Evolutionary conservation across 73 alveolate species (phyloP).

Genomic region (Paramecium biaurelia): DNA sequence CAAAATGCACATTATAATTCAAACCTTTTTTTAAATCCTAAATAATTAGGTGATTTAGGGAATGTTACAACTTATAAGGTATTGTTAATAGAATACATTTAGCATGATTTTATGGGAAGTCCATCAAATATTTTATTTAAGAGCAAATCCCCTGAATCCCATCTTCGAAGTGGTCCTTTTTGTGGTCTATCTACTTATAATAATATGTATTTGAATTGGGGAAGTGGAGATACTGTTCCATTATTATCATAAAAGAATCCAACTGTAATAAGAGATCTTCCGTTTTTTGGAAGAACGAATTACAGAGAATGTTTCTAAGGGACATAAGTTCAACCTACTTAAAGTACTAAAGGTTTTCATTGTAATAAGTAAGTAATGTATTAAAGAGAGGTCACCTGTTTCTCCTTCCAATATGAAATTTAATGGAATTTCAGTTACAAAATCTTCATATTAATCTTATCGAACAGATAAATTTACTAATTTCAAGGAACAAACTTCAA

Average conservation of each 20-base stretch:
- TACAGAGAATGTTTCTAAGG: background rate
- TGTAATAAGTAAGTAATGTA: background rate
- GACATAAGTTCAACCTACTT: background rate
- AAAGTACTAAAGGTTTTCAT: background rate
- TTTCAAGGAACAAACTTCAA: background rate
- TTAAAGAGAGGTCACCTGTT: background rate
- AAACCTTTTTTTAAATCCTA: background rate
- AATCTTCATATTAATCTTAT: background rate
- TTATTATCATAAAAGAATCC: background rate
- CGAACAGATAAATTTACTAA: background rate
- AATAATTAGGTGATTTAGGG: background rate
- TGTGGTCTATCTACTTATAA: background rate
- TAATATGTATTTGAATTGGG: background rate
- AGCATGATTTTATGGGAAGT: background rate
- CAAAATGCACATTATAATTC: background rate
- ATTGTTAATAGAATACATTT: too few relatives aligned
- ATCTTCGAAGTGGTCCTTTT: too few relatives aligned
- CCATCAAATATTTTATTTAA: background rate
- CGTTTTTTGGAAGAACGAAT: background rate
- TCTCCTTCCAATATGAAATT: background rate
- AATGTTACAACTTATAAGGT: background rate
- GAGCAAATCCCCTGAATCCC: background rate
- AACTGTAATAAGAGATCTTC: background rate
- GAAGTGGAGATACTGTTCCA: background rate
- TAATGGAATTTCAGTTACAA: conserved; percentile 3